These are phyloP conservation scores for Euphorbia schlechtendalii DNA, from an alignment of 441 rosid species.

Conservation along the genomic window DNA sequence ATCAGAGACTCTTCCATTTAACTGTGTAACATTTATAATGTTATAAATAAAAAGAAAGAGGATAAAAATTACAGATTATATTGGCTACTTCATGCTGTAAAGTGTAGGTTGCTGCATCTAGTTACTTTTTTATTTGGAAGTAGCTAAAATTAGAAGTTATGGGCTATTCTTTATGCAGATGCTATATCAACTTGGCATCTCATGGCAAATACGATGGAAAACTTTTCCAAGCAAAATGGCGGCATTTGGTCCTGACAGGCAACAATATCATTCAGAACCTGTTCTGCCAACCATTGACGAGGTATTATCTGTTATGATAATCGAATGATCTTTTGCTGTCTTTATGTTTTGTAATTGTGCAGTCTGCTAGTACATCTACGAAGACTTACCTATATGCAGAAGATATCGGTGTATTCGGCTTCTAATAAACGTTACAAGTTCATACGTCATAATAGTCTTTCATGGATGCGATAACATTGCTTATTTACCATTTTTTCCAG, in stretches of 20 bases:
- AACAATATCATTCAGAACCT: slow-evolving; percentile 47
- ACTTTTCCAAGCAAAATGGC: slow-evolving; percentile 35
- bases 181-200: slow-evolving; percentile 82
- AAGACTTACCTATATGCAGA: neutral
- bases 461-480: neutral
- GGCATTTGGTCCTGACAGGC: slow-evolving; percentile 34
- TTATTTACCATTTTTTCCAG: neutral
- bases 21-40: neutral
- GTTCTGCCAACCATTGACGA: slow-evolving; percentile 56
- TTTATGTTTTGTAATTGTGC: neutral
- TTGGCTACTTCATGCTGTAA: neutral
- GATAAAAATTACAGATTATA: neutral
- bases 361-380: neutral
- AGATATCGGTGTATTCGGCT: neutral
- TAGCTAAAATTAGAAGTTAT: neutral
- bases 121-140: neutral
- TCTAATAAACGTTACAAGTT: neutral
- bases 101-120: neutral
- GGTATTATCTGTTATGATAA: slow-evolving; percentile 36
- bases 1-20: neutral
- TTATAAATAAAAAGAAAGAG: neutral
- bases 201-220: slow-evolving; percentile 87
- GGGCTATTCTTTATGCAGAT: slow-evolving; percentile 42
- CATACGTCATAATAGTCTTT: neutral
- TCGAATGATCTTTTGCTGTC: slow-evolving; percentile 1